Evolutionary conservation across 345 rosid genomes (phyloP).

Genomic region (Boechera retrofracta): DNA sequence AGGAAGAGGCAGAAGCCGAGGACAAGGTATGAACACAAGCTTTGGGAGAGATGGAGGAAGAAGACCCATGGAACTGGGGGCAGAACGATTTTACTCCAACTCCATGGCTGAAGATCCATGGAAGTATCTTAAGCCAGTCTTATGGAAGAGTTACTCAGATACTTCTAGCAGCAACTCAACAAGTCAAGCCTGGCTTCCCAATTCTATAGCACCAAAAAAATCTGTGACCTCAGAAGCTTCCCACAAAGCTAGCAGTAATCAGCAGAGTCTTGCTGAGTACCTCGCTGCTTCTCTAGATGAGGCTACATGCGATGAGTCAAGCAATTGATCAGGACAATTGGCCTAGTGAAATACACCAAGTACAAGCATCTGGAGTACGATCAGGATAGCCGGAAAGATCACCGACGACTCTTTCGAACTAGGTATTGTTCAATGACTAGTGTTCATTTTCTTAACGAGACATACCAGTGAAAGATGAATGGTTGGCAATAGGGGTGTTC

Average conservation of each 20-base stretch:
- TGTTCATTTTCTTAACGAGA: neutral
- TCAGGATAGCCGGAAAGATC: slow-evolving; percentile 1
- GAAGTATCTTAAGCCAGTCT: slow-evolving; percentile 61
- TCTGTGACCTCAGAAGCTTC: slow-evolving; percentile 52
- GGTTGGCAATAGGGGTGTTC: slow-evolving; percentile 13
- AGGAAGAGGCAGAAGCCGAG: slow-evolving; percentile 58
- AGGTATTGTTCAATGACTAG: slow-evolving; percentile 21
- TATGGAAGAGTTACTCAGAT: slow-evolving; percentile 57
- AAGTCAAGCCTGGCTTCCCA: slow-evolving; percentile 64
- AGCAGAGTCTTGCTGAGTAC: slow-evolving; percentile 80
- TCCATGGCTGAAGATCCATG: slow-evolving; percentile 94
- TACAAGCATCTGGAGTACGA: slow-evolving; percentile 18
- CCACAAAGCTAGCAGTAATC: slow-evolving; percentile 48
- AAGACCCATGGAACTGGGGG: slow-evolving; percentile 44
- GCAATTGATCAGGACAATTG: slow-evolving; percentile 35
- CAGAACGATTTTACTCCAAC: slow-evolving; percentile 55
- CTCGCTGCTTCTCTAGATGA: slow-evolving; percentile 82
- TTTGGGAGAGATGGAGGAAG: slow-evolving; percentile 57
- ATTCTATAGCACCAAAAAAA: slow-evolving; percentile 57
- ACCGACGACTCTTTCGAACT: neutral
- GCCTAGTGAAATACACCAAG: slow-evolving; percentile 10
- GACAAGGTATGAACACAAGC: slow-evolving; percentile 43
- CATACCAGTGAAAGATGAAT: slow-evolving; percentile 10
- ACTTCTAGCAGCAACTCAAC: slow-evolving; percentile 38
- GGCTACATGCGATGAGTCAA: slow-evolving; percentile 48